A percentile compares a stretch with the other conserved stretches of the same genome.
phyloP scores from a whole-genome alignment of 208 protist genomes.

The Wallacemonas rigidus region DNA sequence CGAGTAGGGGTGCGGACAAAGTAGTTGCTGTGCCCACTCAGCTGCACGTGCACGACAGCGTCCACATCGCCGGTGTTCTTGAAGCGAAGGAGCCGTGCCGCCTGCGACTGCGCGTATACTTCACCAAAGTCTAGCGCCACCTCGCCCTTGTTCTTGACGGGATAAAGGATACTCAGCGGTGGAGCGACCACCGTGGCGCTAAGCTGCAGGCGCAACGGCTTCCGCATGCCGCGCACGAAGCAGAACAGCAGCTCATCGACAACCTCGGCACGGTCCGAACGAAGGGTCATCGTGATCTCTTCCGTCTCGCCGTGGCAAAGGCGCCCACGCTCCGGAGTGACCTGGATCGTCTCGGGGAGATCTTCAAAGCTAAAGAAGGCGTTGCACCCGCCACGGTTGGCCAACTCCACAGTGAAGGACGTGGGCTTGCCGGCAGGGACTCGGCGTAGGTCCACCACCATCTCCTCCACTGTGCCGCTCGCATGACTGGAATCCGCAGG shows the following conservation, averaged over 20 bases:
- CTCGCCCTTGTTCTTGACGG: conserved; percentile 58
- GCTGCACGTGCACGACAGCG: conserved; percentile 80
- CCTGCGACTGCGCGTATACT: conserved; percentile 77
- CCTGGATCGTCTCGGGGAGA: conserved; percentile 58
- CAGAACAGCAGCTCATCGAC: conserved; percentile 51
- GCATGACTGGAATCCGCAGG: too few species aligned
- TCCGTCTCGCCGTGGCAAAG: conserved; percentile 65
- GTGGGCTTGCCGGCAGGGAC: conserved; percentile 70
- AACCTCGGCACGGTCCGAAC: conserved; percentile 29
- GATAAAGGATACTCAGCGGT: conserved; percentile 51
- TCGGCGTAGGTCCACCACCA: conserved; percentile 65
- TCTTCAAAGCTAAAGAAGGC: conserved; percentile 81
- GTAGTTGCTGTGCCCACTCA: conserved; percentile 46
- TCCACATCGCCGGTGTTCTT: conserved; percentile 82
- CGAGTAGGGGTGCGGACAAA: conserved; percentile 19
- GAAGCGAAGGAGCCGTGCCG: conserved; percentile 54
- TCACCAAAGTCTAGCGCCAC: conserved; percentile 85
- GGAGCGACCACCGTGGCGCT: conserved; percentile 72
- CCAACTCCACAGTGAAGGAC: conserved; percentile 44
- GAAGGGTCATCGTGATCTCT: conserved; percentile 72
- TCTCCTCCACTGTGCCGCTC: conserved; percentile 22
- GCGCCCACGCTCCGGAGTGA: conserved; percentile 70
- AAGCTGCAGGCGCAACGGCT: conserved; percentile 66
- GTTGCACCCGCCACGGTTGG: conserved; percentile 57
- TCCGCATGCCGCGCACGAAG: conserved; percentile 81